Percentiles rank a stretch among this genome's conserved stretches.
Conservation (phyloP, 2,329 filamentous ascomycete species). For the Neurospora crassa region DNA sequence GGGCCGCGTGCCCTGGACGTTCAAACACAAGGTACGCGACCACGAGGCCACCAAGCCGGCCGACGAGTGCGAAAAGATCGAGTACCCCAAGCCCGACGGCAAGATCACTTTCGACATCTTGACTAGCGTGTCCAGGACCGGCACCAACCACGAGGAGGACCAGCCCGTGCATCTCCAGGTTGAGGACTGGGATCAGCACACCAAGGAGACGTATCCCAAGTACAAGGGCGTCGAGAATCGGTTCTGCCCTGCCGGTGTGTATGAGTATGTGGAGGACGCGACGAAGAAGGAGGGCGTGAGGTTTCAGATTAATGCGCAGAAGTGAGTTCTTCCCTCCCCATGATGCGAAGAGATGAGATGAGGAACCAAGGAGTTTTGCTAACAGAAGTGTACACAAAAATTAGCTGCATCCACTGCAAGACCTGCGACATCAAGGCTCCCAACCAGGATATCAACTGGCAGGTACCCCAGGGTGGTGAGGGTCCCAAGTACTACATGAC, state of each 20-base stretch:
- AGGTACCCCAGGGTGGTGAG: slow-evolving; percentile 86
- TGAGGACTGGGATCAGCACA: slow-evolving; percentile 88
- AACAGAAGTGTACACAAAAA: slow-evolving; percentile 16
- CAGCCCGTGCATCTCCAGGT: slow-evolving; percentile 95
- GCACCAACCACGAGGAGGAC: slow-evolving; percentile 97
- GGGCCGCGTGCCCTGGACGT: slow-evolving; percentile 81
- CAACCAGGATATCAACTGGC: slow-evolving; percentile 94
- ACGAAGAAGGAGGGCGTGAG: slow-evolving; percentile 79
- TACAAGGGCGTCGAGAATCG: slow-evolving; percentile 92
- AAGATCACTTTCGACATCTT: slow-evolving; percentile 93
- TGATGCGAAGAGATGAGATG: too few relatives aligned
- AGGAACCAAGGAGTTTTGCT: not conserved
- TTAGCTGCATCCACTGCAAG: slow-evolving; percentile 96
- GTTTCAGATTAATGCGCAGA: slow-evolving; percentile 97
- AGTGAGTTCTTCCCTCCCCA: slow-evolving; percentile 51
- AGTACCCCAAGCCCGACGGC: slow-evolving; percentile 93
- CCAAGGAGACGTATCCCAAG: slow-evolving; percentile 68
- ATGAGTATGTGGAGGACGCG: slow-evolving; percentile 93
- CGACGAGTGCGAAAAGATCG: slow-evolving; percentile 75
- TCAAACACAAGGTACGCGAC: slow-evolving; percentile 75
- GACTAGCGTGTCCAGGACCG: slow-evolving; percentile 88
- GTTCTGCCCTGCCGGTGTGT: slow-evolving; percentile 95
- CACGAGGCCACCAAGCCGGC: slow-evolving; percentile 70
- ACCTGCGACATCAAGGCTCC: slow-evolving; percentile 99
- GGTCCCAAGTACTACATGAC: slow-evolving; percentile 65